These are phyloP conservation scores for Boletus speciosus DNA, from an alignment of 768 basidiomycete species.

Conservation along the genomic window DNA sequence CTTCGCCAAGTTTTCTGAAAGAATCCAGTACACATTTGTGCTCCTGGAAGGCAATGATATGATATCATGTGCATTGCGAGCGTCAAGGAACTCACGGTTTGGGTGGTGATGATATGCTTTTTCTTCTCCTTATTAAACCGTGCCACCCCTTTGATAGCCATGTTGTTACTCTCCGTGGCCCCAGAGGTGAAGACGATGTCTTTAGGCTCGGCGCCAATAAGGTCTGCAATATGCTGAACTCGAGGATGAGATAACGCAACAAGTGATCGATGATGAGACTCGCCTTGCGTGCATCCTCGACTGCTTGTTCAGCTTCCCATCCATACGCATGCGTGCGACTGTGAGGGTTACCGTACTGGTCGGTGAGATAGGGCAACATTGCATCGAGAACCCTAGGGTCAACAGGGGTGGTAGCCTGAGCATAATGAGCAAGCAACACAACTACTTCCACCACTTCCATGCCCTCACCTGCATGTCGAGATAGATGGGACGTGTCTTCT, in stretches of 20 bases:
- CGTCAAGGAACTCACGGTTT: conserved; percentile 60
- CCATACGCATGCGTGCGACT: conserved; percentile 98
- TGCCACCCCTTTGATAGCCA: conserved; percentile 95
- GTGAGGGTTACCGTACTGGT: conserved; percentile 97
- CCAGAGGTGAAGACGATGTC: conserved; percentile 98
- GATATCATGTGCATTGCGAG: not conserved
- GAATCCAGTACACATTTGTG: conserved; percentile 99
- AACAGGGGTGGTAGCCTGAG: conserved; percentile 92
- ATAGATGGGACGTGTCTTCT: conserved; percentile 86
- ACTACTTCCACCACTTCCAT: not conserved
- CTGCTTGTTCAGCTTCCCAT: conserved; percentile 96
- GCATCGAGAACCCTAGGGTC: conserved; percentile 96
- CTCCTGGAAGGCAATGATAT: conserved; percentile 51
- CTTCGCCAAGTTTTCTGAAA: conserved; percentile 90
- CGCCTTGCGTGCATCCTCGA: conserved; percentile 88
- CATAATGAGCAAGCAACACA: conserved; percentile 5
- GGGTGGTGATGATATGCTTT: conserved; percentile 89
- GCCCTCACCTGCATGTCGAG: conserved; percentile 88
- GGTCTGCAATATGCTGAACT: conserved; percentile 76
- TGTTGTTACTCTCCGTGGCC: conserved; percentile 97
- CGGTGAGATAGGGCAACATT: conserved; percentile 93
- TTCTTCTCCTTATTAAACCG: conserved; percentile 94
- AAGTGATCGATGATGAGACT: conserved; percentile 10
- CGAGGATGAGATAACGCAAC: not conserved
- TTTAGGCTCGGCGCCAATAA: conserved; percentile 93